Evolutionary conservation across 495 filamentous ascomycete species (phyloP).

Genomic region (Aspergillus nidulans): DNA sequence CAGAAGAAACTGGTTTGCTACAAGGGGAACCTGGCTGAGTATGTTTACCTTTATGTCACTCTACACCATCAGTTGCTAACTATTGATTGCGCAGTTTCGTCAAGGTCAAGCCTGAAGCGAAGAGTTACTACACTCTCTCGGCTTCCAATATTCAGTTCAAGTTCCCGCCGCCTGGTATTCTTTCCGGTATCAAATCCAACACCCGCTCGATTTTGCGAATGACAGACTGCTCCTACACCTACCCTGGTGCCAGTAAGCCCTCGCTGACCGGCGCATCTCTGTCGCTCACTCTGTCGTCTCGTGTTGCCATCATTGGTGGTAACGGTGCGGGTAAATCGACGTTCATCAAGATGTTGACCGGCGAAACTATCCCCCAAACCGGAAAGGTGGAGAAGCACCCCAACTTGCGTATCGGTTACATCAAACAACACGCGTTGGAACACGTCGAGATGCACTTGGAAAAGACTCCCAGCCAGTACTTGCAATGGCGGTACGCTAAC

Average conservation of each 20-base stretch:
- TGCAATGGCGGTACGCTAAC: constrained; percentile 97
- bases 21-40: constrained; percentile 85
- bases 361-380: constrained; percentile 79
- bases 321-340: constrained; percentile 99
- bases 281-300: constrained; percentile 80
- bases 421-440: constrained; percentile 98
- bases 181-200: constrained; percentile 89
- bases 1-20: constrained; percentile 93
- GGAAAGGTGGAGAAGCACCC: constrained; percentile 98
- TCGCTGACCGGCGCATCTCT: constrained; percentile 84
- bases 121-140: constrained; percentile 97
- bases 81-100: constrained; percentile 62
- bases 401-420: constrained; percentile 97
- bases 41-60: constrained; percentile 2
- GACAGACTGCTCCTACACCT: constrained; percentile 85
- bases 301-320: constrained; percentile 91
- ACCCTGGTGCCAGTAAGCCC: constrained; percentile 79
- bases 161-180: constrained; percentile 91
- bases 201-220: constrained; percentile 95
- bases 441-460: constrained; percentile 99
- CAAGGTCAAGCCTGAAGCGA: constrained; percentile 87
- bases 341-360: constrained; percentile 96
- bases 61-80: background rate
- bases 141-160: constrained; percentile 90
- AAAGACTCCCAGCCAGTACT: constrained; percentile 97